phyloP scores from a whole-genome alignment of 202 grass and related monocot species.

The Alloteropsis angusta region DNA sequence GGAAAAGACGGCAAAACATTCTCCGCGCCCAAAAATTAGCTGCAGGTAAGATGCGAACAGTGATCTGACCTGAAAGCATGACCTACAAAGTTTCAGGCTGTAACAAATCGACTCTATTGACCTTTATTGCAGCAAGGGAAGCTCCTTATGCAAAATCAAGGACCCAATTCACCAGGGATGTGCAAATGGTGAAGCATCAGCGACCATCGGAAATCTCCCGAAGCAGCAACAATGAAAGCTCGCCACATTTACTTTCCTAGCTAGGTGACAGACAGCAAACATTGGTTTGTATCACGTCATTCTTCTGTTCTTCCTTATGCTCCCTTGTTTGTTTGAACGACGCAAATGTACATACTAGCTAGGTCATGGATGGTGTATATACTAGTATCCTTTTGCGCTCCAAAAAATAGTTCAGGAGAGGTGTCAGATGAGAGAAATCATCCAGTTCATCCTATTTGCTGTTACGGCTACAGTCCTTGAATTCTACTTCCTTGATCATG shows the following conservation, averaged over 20 bases:
- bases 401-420: background rate
- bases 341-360: slow-evolving; percentile 42
- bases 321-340: slow-evolving; percentile 1
- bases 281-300: background rate
- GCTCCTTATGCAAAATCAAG: slow-evolving; percentile 96
- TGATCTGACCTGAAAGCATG: background rate
- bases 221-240: slow-evolving; percentile 31
- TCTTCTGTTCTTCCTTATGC: slow-evolving; percentile 22
- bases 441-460: background rate
- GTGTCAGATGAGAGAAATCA: background rate
- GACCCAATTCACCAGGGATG: slow-evolving; percentile 71
- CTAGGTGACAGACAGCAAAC: background rate
- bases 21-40: slow-evolving; percentile 67
- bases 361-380: slow-evolving; percentile 25
- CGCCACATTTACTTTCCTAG: slow-evolving; percentile 37
- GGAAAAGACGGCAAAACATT: slow-evolving; percentile 93
- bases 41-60: slow-evolving; percentile 46
- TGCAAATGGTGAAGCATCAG: slow-evolving; percentile 84
- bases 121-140: slow-evolving; percentile 60
- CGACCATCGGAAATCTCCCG: slow-evolving; percentile 42
- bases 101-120: background rate
- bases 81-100: background rate
- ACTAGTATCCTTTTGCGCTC: background rate
- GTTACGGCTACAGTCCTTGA: background rate
- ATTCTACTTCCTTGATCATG: background rate